Evolutionary conservation across 2,329 filamentous ascomycete species (phyloP).

Genomic region (Nemania bipapillata): DNA sequence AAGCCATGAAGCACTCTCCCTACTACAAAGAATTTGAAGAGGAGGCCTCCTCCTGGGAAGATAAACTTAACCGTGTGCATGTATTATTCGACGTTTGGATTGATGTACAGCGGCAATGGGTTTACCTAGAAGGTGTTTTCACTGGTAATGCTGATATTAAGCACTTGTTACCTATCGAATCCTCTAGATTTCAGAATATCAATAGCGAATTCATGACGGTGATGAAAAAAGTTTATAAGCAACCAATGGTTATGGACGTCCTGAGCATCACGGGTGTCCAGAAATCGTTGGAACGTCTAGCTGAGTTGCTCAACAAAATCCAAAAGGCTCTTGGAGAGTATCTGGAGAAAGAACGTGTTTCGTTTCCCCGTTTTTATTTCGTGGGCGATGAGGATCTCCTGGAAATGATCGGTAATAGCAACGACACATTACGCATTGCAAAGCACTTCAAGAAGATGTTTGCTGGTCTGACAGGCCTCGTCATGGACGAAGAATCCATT

Average conservation of each 20-base stretch:
- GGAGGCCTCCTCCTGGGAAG: constrained; percentile 95
- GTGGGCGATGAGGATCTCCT: constrained; percentile 98
- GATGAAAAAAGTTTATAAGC: constrained; percentile 99
- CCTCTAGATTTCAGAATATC: constrained; percentile 97
- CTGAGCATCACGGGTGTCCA: constrained; percentile 95
- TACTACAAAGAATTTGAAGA: constrained; percentile 99
- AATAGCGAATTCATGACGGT: constrained; percentile 99
- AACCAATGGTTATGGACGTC: constrained; percentile 93
- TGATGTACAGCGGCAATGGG: constrained; percentile 99
- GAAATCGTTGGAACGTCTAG: constrained; percentile 92
- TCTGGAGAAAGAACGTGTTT: constrained; percentile 94
- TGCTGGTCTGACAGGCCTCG: constrained; percentile 87
- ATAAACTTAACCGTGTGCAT: constrained; percentile 96
- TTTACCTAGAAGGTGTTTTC: constrained; percentile 98
- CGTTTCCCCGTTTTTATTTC: constrained; percentile 99
- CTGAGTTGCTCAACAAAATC: constrained; percentile 98
- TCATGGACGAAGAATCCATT: constrained; percentile 88
- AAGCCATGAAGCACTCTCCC: constrained; percentile 98
- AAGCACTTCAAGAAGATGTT: constrained; percentile 99
- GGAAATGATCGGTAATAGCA: constrained; percentile 99
- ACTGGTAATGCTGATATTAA: constrained; percentile 99
- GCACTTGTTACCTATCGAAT: constrained; percentile 94
- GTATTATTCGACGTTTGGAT: constrained; percentile 99
- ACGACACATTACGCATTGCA: constrained; percentile 92
- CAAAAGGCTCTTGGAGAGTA: constrained; percentile 99